Conservation (phyloP, 2,329 filamentous ascomycete species). For the Hypocreales sp. region DNA sequence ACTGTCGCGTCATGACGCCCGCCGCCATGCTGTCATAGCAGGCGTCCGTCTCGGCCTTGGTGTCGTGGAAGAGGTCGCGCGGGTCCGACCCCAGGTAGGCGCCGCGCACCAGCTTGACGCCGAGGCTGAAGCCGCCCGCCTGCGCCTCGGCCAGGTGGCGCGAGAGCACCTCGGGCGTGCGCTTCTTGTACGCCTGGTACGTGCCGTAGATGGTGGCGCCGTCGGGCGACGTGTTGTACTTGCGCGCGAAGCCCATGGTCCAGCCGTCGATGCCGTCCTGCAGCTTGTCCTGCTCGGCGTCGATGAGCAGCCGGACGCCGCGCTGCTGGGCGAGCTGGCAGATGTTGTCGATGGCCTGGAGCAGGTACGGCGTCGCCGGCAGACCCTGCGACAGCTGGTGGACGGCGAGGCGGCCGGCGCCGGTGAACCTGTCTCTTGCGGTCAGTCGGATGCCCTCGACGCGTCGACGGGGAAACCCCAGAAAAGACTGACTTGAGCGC, state of each 20-base stretch:
- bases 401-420: conserved; percentile 61
- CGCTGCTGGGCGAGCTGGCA: conserved; percentile 56
- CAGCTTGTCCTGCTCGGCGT: conserved; percentile 69
- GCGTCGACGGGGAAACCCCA: background rate
- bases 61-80: conserved; percentile 54
- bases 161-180: conserved; percentile 38
- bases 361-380: conserved; percentile 47
- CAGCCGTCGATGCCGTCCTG: conserved; percentile 71
- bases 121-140: conserved; percentile 47
- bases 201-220: conserved; percentile 64
- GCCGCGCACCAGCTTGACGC: conserved; percentile 62
- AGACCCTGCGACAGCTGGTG: conserved; percentile 47
- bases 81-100: conserved; percentile 60
- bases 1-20: conserved; percentile 45
- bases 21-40: conserved; percentile 60
- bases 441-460: background rate
- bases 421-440: conserved; percentile 50
- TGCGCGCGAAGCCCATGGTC: conserved; percentile 61
- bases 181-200: conserved; percentile 65
- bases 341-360: conserved; percentile 55
- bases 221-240: conserved; percentile 52
- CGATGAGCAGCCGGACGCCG: conserved; percentile 62
- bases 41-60: conserved; percentile 53
- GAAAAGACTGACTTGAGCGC: conserved; percentile 37
- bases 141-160: conserved; percentile 43